Evolutionary conservation across 2,329 filamentous ascomycete species (phyloP).

Genomic region (Pyrenochaeta sp.): DNA sequence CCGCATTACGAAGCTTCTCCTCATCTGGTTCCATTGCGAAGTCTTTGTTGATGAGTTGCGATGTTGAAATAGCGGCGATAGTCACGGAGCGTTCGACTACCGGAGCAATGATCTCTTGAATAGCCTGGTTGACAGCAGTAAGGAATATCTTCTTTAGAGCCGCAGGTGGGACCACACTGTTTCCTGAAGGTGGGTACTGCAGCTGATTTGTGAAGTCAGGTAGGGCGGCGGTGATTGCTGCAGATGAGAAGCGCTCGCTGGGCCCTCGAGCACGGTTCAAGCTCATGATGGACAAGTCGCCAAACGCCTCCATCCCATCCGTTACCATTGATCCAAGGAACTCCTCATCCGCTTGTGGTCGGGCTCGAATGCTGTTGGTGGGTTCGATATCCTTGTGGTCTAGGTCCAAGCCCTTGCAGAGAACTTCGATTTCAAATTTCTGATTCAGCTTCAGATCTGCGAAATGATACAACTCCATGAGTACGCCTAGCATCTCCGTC

Average conservation of each 20-base stretch:
- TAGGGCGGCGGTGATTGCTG: conserved; percentile 78
- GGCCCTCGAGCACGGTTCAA: conserved; percentile 74
- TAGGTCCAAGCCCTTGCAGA: conserved; percentile 91
- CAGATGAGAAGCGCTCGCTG: conserved; percentile 77
- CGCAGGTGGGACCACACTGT: conserved; percentile 73
- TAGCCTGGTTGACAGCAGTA: conserved; percentile 84
- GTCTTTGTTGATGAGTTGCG: conserved; percentile 94
- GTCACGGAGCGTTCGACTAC: conserved; percentile 98
- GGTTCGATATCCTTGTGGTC: conserved; percentile 92
- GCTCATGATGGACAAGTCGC: conserved; percentile 70
- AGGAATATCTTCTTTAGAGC: conserved; percentile 79
- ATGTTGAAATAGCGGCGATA: conserved; percentile 95
- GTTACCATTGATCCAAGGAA: conserved; percentile 61
- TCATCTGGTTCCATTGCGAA: conserved; percentile 94
- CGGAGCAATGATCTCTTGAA: conserved; percentile 95
- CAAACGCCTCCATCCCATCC: conserved; percentile 81
- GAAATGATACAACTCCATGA: conserved; percentile 93
- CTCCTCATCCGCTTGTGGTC: conserved; percentile 70
- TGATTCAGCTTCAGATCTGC: conserved; percentile 94
- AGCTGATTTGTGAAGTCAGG: conserved; percentile 84
- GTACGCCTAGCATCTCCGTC: conserved; percentile 90
- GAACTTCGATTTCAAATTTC: conserved; percentile 97
- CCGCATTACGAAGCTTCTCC: conserved; percentile 82
- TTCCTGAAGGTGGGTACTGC: conserved; percentile 74
- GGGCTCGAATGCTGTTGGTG: conserved; percentile 83